phyloP scores from a whole-genome alignment of 768 basidiomycete genomes.

The Hortiboletus campestris region DNA sequence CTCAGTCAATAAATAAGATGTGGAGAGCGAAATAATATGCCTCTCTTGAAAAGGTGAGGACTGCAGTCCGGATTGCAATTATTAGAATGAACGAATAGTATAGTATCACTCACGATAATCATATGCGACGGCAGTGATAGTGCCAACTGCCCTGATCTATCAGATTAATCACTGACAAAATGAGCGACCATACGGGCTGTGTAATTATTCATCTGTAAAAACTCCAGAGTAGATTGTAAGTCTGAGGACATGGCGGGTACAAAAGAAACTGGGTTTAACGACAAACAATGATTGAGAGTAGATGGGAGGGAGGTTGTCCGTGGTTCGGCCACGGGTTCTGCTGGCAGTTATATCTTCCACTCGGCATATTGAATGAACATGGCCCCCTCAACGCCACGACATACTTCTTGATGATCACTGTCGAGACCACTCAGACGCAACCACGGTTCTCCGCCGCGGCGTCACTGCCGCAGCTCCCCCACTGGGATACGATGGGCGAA shows the following conservation, averaged over 20 bases:
- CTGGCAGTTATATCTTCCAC: background rate
- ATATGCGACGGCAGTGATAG: background rate
- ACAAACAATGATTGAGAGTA: background rate
- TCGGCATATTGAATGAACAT: no score
- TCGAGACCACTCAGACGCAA: no score
- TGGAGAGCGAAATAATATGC: background rate
- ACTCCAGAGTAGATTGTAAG: background rate
- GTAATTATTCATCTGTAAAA: background rate
- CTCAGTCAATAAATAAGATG: background rate
- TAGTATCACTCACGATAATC: conserved; percentile 6
- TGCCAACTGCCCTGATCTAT: background rate
- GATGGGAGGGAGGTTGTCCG: background rate
- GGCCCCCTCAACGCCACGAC: no score
- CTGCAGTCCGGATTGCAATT: background rate
- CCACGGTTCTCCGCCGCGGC: no score
- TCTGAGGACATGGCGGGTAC: background rate
- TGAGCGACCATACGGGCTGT: background rate
- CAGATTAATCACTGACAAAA: background rate
- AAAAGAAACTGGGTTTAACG: background rate
- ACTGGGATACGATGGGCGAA: no score
- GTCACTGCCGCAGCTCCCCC: no score
- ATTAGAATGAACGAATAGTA: background rate
- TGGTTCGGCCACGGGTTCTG: background rate
- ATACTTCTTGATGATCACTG: no score
- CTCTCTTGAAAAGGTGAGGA: conserved; percentile 2